These are phyloP conservation scores for Dactylellina leptospora DNA, from an alignment of 2,329 filamentous ascomycete species.

Conservation along the genomic window DNA sequence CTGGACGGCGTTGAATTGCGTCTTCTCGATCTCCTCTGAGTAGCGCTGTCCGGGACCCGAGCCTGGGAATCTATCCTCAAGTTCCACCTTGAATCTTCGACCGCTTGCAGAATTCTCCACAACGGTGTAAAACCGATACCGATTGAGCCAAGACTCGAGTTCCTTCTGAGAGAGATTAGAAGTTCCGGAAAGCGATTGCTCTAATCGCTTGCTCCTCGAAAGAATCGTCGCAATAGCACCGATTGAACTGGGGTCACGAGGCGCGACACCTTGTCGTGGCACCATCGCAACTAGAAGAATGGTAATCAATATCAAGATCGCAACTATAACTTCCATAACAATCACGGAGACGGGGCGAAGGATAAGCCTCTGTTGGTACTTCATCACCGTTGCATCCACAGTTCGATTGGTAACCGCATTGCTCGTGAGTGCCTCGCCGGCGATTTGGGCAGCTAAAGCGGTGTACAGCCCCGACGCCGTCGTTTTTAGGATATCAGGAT, in stretches of 20 bases:
- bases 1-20: not conserved
- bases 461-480: constrained; percentile 29
- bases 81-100: constrained; percentile 43
- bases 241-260: constrained; percentile 46
- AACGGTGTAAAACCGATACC: constrained; percentile 38
- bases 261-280: constrained; percentile 33
- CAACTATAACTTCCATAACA: constrained; percentile 48
- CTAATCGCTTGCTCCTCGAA: constrained; percentile 28
- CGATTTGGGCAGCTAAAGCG: constrained; percentile 45
- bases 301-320: constrained; percentile 31
- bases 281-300: constrained; percentile 23
- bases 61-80: constrained; percentile 16
- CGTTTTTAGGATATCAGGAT: constrained; percentile 31
- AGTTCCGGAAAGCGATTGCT: constrained; percentile 43
- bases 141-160: constrained; percentile 33
- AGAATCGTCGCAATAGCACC: constrained; percentile 50
- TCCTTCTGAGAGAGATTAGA: constrained; percentile 40
- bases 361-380: constrained; percentile 42
- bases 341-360: constrained; percentile 47
- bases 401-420: not conserved
- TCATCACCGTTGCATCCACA: constrained; percentile 19
- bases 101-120: constrained; percentile 17
- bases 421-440: not conserved
- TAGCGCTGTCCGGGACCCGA: constrained; percentile 11
- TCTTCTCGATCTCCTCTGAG: constrained; percentile 10